phyloP scores from a whole-genome alignment of 1,284 basidiomycete genomes.

The Boletus sp. region DNA sequence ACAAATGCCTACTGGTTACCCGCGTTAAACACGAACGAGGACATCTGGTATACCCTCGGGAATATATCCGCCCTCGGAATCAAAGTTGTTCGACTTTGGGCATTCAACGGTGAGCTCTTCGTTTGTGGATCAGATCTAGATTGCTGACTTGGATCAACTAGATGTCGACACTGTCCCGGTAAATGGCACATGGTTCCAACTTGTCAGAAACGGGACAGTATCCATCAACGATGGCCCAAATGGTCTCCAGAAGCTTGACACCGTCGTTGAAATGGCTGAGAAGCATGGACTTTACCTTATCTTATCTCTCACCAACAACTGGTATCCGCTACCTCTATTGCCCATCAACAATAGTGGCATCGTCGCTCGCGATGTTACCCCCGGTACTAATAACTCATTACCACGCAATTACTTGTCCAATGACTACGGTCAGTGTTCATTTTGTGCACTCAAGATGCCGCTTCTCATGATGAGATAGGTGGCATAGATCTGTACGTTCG shows the following conservation, averaged over 20 bases:
- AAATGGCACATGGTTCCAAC: conserved; percentile 57
- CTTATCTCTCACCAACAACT: conserved; percentile 69
- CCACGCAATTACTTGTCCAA: conserved; percentile 56
- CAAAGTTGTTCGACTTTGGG: conserved; percentile 65
- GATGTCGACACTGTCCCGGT: conserved; percentile 52
- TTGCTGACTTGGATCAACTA: conserved; percentile 20
- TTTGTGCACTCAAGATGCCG: not conserved
- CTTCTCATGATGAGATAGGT: conserved; percentile 33
- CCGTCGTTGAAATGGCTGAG: conserved; percentile 54
- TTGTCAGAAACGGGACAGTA: conserved; percentile 43
- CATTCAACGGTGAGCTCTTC: conserved; percentile 48
- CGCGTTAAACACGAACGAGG: conserved; percentile 49
- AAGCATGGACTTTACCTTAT: conserved; percentile 57
- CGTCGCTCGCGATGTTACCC: conserved; percentile 33
- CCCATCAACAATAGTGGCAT: conserved; percentile 17
- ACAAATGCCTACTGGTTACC: conserved; percentile 69
- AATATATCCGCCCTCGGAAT: conserved; percentile 55
- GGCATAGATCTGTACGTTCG: conserved; percentile 66
- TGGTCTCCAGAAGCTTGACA: conserved; percentile 65
- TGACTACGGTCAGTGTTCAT: conserved; percentile 47
- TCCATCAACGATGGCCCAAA: conserved; percentile 60
- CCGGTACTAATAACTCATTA: conserved; percentile 38
- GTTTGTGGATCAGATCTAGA: conserved; percentile 9
- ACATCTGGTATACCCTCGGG: conserved; percentile 54
- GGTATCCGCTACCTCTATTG: conserved; percentile 42